Evolutionary conservation across 2,329 filamentous ascomycete species (phyloP).

Genomic region (Amauroascus verrucosus): DNA sequence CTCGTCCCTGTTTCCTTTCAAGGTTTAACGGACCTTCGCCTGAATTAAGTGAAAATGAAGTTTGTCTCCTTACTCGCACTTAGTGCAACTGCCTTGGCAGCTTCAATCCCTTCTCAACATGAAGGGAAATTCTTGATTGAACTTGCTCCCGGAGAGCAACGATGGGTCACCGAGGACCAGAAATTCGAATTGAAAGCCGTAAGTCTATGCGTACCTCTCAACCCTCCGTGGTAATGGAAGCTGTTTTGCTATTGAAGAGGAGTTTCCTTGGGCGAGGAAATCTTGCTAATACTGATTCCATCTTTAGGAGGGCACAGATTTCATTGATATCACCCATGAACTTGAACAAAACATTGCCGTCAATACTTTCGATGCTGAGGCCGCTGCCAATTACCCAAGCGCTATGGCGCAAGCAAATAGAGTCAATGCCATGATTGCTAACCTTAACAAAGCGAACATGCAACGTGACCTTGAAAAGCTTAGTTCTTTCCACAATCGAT

Average conservation of each 20-base stretch:
- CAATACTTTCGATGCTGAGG: constrained; percentile 15
- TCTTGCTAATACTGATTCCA: neutral
- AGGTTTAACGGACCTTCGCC: neutral
- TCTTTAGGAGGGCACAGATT: constrained; percentile 64
- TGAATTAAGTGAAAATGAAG: constrained; percentile 26
- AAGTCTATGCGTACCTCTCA: constrained; percentile 17
- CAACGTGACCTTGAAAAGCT: constrained; percentile 61
- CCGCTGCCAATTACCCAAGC: constrained; percentile 53
- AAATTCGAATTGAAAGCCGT: constrained; percentile 87
- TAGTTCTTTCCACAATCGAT: constrained; percentile 50
- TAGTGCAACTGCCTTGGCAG: constrained; percentile 25
- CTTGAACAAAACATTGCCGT: constrained; percentile 37
- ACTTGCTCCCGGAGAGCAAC: constrained; percentile 65
- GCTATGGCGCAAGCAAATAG: constrained; percentile 55
- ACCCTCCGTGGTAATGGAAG: neutral
- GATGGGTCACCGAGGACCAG: constrained; percentile 85
- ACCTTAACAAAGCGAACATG: constrained; percentile 68
- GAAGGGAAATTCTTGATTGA: constrained; percentile 61
- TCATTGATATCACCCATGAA: constrained; percentile 83
- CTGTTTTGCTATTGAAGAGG: neutral
- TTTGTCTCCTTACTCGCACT: constrained; percentile 26
- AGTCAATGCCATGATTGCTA: constrained; percentile 55
- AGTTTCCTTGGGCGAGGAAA: neutral
- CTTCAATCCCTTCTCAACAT: constrained; percentile 26
- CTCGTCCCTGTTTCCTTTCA: neutral